Evolutionary conservation across 176 grass and related monocot genomes (phyloP), one percentile per base, ranked within the genome.

Genomic region (Cocos nucifera): DNA sequence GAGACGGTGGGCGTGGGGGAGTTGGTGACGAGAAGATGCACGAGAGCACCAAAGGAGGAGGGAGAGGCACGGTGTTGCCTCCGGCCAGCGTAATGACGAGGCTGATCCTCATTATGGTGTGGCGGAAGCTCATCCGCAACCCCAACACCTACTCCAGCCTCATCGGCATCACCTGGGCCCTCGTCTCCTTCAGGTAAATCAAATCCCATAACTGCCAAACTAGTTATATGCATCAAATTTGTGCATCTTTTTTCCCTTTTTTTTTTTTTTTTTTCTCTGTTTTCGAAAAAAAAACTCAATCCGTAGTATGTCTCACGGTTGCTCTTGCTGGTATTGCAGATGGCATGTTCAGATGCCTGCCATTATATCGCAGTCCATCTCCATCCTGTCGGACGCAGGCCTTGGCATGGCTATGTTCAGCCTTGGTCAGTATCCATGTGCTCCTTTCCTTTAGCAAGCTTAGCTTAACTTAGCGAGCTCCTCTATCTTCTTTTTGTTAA

Each of bases 371-470:
- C 20, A 17, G 22, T 52, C 49, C 63, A 65, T 65, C 49, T 65
- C 63, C 22, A 65, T 65, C 25, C 63, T 65, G 49, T 65, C 63
- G 1, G 63, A 65, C 21, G 63, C 63, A 1, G 63, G 63, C 14
- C 63, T 65, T 26, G 63, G 63, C 19, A 65, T 65, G 63, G 63
- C 63, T 23, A 65, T 65, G 63, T 65, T 65, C 63, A 65, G 63
- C 63, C 63, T 65, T 15, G 63, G 63, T 62, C 17, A 22, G 60
- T 49, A 62, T 15, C 23, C 15, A 27, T 4, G 25, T 29, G 22
- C 22, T 23, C 4, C 22, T 44, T 44, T 44, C 10, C 35, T 44
- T 2, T 44, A 14, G 0, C 35, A 10, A 12, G 8, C 35, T 44
- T 44, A 44, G 10, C 35, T 44, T 44, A 9, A 0, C 28, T 29